phyloP scores from a whole-genome alignment of 1,284 basidiomycete genomes.

The Leccinum variabile region DNA sequence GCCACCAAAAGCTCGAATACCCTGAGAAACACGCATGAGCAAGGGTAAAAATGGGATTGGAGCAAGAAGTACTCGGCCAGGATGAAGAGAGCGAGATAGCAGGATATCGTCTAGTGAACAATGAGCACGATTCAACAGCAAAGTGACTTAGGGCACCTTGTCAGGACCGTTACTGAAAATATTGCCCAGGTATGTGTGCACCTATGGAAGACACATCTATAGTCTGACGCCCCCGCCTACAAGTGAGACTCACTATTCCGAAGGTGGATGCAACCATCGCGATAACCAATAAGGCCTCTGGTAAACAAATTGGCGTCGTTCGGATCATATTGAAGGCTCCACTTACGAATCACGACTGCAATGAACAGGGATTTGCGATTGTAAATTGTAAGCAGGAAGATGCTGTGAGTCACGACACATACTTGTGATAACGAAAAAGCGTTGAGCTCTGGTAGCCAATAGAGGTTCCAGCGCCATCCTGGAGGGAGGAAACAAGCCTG shows the following conservation, averaged over 20 bases:
- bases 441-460: slow-evolving; percentile 63
- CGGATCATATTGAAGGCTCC: neutral
- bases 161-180: slow-evolving; percentile 44
- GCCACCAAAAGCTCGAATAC: slow-evolving; percentile 73
- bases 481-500: slow-evolving; percentile 17
- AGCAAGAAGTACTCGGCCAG: slow-evolving; percentile 64
- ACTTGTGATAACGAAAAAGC: slow-evolving; percentile 66
- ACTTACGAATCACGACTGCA: slow-evolving; percentile 49
- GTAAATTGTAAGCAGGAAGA: slow-evolving; percentile 12
- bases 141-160: slow-evolving; percentile 43
- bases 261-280: slow-evolving; percentile 57
- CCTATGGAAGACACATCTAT: slow-evolving; percentile 39
- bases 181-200: slow-evolving; percentile 47
- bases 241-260: slow-evolving; percentile 41
- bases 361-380: slow-evolving; percentile 12
- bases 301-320: slow-evolving; percentile 11
- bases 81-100: slow-evolving; percentile 78
- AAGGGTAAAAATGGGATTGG: neutral
- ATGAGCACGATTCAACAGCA: slow-evolving; percentile 11
- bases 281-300: slow-evolving; percentile 54
- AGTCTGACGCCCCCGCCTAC: neutral
- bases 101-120: slow-evolving; percentile 66
- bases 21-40: slow-evolving; percentile 38
- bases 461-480: slow-evolving; percentile 67
- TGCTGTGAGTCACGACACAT: slow-evolving; percentile 25